A percentile compares a stretch with the other conserved stretches of the same genome.
Evolutionary conservation across 176 grass and related monocot genomes (phyloP).

Genomic region (Ensete ventricosum): DNA sequence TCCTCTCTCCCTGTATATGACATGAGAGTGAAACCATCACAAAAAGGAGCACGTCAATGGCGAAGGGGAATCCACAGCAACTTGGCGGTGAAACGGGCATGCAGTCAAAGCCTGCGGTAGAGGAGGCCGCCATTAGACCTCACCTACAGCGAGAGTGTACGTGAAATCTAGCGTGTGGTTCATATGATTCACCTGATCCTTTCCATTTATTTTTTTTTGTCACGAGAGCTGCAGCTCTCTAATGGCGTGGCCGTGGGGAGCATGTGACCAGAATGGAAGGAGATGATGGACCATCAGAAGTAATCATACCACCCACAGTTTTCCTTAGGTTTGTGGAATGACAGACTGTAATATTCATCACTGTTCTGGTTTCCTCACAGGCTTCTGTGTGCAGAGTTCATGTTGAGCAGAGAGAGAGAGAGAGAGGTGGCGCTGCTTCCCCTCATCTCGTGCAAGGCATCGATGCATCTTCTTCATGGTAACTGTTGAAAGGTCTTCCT

Average conservation of each 20-base stretch:
- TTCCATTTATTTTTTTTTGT: background rate
- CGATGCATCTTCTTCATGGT: background rate
- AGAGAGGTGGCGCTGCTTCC: background rate
- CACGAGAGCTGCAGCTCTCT: background rate
- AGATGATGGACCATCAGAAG: background rate
- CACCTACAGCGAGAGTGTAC: background rate
- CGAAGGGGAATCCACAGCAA: too few species aligned
- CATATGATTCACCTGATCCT: background rate
- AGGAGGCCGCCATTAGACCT: too few species aligned
- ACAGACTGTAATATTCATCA: too few species aligned
- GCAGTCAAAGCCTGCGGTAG: background rate
- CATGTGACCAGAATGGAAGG: background rate
- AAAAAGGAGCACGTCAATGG: too few species aligned
- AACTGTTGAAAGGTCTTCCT: too few species aligned
- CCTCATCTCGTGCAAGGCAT: conserved; percentile 15
- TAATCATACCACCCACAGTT: background rate
- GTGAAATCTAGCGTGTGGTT: background rate
- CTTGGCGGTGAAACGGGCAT: too few species aligned
- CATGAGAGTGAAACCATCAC: background rate
- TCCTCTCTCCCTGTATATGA: background rate
- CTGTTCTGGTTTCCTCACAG: too few species aligned
- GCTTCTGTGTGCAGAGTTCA: too few species aligned
- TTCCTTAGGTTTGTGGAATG: too few species aligned
- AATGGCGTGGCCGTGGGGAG: background rate
- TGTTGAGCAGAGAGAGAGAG: too few species aligned